Percentiles rank a stretch among this genome's conserved stretches.
These are phyloP conservation scores for Coniochaeta ligniaria DNA, from an alignment of 2,329 filamentous ascomycete genomes.

Conservation along the genomic window DNA sequence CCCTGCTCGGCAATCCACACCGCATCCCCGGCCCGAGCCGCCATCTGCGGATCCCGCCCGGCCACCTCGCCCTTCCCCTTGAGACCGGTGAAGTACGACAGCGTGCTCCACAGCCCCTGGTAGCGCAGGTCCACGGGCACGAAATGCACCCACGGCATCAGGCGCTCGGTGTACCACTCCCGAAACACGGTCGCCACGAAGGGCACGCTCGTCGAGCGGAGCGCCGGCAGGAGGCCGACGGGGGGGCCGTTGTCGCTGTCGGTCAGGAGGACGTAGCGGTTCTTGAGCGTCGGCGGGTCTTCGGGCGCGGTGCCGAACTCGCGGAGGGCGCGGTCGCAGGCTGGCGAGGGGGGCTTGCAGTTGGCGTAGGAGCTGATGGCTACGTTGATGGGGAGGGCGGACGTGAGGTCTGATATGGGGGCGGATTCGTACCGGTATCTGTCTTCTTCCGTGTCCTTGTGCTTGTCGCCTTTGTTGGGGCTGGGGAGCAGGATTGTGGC, in stretches of 20 bases:
- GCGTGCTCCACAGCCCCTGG: conserved; percentile 65
- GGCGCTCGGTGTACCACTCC: conserved; percentile 71
- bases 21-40: conserved; percentile 44
- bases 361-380: conserved; percentile 51
- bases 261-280: conserved; percentile 65
- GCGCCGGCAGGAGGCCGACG: conserved; percentile 48
- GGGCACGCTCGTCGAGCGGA: conserved; percentile 61
- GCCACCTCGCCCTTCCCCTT: conserved; percentile 33
- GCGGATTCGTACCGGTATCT: conserved; percentile 51
- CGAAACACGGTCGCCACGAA: conserved; percentile 67
- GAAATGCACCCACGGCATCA: conserved; percentile 74
- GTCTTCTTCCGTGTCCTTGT: conserved; percentile 12
- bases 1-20: conserved; percentile 61
- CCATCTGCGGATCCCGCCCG: conserved; percentile 38
- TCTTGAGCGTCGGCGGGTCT: conserved; percentile 43
- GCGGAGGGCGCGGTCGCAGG: conserved; percentile 24
- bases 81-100: conserved; percentile 66
- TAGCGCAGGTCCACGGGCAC: conserved; percentile 69
- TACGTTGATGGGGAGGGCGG: conserved; percentile 45
- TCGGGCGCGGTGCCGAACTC: conserved; percentile 17
- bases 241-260: conserved; percentile 66
- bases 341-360: conserved; percentile 30
- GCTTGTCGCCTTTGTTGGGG: conserved; percentile 7
- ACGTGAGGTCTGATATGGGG: conserved; percentile 43
- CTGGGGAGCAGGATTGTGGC: conserved; percentile 51